Percentiles rank a stretch among this genome's conserved stretches.
phyloP scores from a whole-genome alignment of 2,329 filamentous ascomycete species.

The Trematosphaeria pertusa region DNA sequence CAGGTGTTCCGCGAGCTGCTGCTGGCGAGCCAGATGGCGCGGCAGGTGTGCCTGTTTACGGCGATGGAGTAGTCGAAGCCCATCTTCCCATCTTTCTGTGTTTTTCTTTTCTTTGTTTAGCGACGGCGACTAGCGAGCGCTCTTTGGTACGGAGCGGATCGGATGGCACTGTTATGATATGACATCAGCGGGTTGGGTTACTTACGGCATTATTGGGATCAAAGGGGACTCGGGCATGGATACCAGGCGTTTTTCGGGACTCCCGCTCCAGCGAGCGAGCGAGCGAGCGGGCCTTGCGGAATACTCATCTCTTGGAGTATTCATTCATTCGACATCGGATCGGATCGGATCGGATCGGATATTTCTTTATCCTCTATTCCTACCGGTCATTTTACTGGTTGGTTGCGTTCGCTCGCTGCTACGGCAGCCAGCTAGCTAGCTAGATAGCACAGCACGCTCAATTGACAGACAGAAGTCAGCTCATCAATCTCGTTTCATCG shows the following conservation, averaged over 20 bases:
- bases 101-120: slow-evolving; percentile 1
- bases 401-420: too few relatives aligned
- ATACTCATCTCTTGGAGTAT: too few relatives aligned
- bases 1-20: slow-evolving; percentile 46
- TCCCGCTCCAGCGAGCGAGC: too few relatives aligned
- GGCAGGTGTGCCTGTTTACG: slow-evolving; percentile 47
- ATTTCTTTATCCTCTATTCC: too few relatives aligned
- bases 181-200: slow-evolving; percentile 1
- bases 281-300: too few relatives aligned
- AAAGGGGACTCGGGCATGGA: slow-evolving; percentile 19
- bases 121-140: slow-evolving; percentile 1
- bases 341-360: too few relatives aligned
- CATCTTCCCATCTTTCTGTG: not conserved
- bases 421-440: too few relatives aligned
- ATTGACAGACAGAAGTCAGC: too few relatives aligned
- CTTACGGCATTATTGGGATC: slow-evolving; percentile 5
- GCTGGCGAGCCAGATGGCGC: slow-evolving; percentile 47
- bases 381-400: too few relatives aligned
- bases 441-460: too few relatives aligned
- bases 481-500: not conserved
- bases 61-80: slow-evolving; percentile 34
- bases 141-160: too few relatives aligned
- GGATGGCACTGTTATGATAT: not conserved
- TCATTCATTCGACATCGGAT: too few relatives aligned
- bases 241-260: slow-evolving; percentile 21